Evolutionary conservation across 78 protist genomes (phyloP), one percentile per base, ranked within the genome.

Genomic region (Protostelium mycophagum): DNA sequence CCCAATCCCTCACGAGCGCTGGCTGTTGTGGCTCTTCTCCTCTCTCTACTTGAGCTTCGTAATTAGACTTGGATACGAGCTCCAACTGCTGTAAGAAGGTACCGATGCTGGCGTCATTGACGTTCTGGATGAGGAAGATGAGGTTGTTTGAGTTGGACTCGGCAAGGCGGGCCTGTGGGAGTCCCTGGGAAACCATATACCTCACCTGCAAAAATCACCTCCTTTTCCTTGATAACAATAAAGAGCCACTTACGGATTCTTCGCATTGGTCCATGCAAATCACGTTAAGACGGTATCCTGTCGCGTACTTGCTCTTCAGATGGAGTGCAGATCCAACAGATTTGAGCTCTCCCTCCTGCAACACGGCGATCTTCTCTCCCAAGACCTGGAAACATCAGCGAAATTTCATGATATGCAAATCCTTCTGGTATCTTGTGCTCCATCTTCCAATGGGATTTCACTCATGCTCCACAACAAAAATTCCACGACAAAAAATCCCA

Each of bases 401-500:
- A 16, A 51, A 25, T 16, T 5, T 51, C 73, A 51, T 51, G 73
- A 51, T 5, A 51, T 51, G 73, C n/a, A n/a, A n/a, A n/a, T n/a
- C n/a, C n/a, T n/a, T n/a, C n/a, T n/a, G n/a, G n/a, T n/a, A n/a
- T n/a, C n/a, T n/a, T n/a, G n/a, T n/a, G n/a, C n/a, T n/a, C n/a
- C n/a, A n/a, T n/a, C n/a, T n/a, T n/a, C n/a, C n/a, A n/a, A n/a
- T n/a, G n/a, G n/a, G n/a, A n/a, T n/a, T n/a, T n/a, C n/a, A 31
- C 38, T 91, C 94, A 88, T 63, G 93, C 37, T 91, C 91, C 96
- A 95, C 88, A 35, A 96, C 90, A 28, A 96, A 93, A 35, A 95
- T 84, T 28, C 96, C 31, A 51, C 16, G 73, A 51, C 16, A 16
- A 51, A 16, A 25, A 16, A 51, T 51, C 73, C 16, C 36, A 85